A percentile compares a stretch with the other conserved stretches of the same genome.
phyloP scores from a whole-genome alignment of 768 basidiomycete species.

The Auriscalpium orientale region DNA sequence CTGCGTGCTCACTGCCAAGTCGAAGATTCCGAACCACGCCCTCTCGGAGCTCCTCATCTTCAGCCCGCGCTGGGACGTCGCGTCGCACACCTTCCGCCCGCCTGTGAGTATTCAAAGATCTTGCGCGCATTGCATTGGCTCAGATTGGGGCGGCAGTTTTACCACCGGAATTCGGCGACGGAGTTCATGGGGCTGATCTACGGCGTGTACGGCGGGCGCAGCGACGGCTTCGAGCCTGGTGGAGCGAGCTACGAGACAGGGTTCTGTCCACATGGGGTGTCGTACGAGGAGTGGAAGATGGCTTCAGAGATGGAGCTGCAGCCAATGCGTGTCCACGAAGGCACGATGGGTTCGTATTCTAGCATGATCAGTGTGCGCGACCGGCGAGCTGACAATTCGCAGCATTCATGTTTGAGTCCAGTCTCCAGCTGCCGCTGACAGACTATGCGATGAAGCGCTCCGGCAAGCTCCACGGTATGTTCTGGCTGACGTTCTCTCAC shows the following conservation, averaged over 20 bases:
- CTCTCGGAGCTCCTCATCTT: constrained; percentile 62
- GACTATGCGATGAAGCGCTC: constrained; percentile 56
- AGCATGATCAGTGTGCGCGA: not conserved
- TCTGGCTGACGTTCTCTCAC: not conserved
- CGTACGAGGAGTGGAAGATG: constrained; percentile 53
- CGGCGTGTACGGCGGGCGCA: constrained; percentile 56
- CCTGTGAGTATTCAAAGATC: constrained; percentile 31
- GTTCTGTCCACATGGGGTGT: constrained; percentile 62
- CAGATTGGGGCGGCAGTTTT: constrained; percentile 34
- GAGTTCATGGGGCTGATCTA: constrained; percentile 63
- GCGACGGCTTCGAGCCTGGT: constrained; percentile 55
- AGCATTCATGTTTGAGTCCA: constrained; percentile 62
- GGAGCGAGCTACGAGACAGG: constrained; percentile 57
- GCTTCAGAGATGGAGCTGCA: constrained; percentile 44
- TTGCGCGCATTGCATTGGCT: not conserved
- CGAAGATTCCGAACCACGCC: constrained; percentile 49
- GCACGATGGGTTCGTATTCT: constrained; percentile 38
- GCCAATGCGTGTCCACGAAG: constrained; percentile 46
- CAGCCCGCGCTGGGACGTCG: constrained; percentile 58
- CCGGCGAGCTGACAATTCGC: not conserved
- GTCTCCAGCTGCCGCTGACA: constrained; percentile 55
- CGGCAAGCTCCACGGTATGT: constrained; percentile 50
- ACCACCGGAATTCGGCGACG: constrained; percentile 53
- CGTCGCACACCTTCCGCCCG: constrained; percentile 49
- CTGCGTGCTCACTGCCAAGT: constrained; percentile 60